Evolutionary conservation across 2,329 filamentous ascomycete genomes (phyloP), one percentile per base, ranked within the genome.

Genomic region (Ophiostoma ips): DNA sequence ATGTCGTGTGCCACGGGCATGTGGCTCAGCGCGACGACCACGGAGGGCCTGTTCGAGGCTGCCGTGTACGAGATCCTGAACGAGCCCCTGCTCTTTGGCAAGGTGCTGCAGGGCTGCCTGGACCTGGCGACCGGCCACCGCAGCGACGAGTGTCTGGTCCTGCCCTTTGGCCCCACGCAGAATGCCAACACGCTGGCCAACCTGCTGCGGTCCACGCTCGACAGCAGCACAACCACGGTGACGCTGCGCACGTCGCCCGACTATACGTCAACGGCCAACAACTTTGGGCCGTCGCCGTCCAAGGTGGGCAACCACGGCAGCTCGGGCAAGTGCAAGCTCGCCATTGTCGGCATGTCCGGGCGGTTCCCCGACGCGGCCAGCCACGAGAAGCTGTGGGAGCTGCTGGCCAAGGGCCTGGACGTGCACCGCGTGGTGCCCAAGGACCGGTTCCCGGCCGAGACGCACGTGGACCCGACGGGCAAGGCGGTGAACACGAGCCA

Each of bases 301-400:
- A 60, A 56, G 15, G 66, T 72, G 24, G 70, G 70, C 16, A 72
- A 73, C 56, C 71, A 73, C 54, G 71, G 71, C 11, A 62, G 66
- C 13, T 61, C 55, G 9, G 68, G 67, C 13, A 66, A 76, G 58
- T 76, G 78, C 61, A 89, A 88, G 64, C 77, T 94, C 55, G 87
- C 87, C 51, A 88, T 94, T 55, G 83, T 94, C 33, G 87, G 87
- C 48, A 85, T 87, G 76, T 77, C 84, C 43, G 84, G 84, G 47
- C 76, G 84, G 47, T 88, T 87, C 63, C 84, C 84, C 2, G 80
- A 83, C 57, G 81, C 84, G 46, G 81, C 78, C 15, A 83, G 73
- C 59, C 75, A 79, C 53, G 81, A 87, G 52, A 76, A 77, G 50
- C 76, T 89, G 30, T 89, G 84, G 84, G 79, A 86, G 53, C 69